phyloP scores from a whole-genome alignment of 2,329 filamentous ascomycete species.

The Penicillium concentricum region DNA sequence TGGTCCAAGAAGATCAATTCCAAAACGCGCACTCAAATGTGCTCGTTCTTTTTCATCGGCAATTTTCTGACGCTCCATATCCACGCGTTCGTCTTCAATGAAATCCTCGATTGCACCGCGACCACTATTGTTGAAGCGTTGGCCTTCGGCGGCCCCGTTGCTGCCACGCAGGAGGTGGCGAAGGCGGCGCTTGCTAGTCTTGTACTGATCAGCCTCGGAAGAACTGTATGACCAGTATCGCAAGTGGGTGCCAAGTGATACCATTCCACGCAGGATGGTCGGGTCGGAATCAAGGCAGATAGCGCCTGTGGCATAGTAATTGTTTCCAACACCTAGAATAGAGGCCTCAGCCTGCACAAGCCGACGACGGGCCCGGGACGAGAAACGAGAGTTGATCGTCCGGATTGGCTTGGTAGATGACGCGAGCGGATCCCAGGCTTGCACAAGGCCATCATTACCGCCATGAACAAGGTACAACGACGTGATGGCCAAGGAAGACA shows the following conservation, averaged over 20 bases:
- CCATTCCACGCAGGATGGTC: slow-evolving; percentile 77
- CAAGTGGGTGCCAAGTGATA: slow-evolving; percentile 81
- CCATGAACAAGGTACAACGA: slow-evolving; percentile 88
- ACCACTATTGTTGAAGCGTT: slow-evolving; percentile 61
- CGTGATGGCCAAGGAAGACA: slow-evolving; percentile 78
- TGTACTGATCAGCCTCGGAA: slow-evolving; percentile 68
- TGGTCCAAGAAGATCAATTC: slow-evolving; percentile 67
- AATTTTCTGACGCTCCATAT: slow-evolving; percentile 72
- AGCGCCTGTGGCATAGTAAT: slow-evolving; percentile 77
- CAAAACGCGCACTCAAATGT: slow-evolving; percentile 75
- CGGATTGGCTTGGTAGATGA: slow-evolving; percentile 76
- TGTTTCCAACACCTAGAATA: slow-evolving; percentile 66
- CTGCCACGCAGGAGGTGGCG: slow-evolving; percentile 67
- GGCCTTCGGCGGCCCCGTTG: slow-evolving; percentile 53
- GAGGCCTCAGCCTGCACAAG: slow-evolving; percentile 66
- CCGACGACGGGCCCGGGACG: slow-evolving; percentile 76
- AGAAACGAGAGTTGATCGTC: slow-evolving; percentile 82
- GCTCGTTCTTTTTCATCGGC: slow-evolving; percentile 66
- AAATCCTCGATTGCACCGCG: slow-evolving; percentile 73
- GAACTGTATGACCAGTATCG: slow-evolving; percentile 95
- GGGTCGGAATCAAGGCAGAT: slow-evolving; percentile 86
- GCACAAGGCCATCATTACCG: slow-evolving; percentile 90
- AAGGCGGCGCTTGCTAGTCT: slow-evolving; percentile 73
- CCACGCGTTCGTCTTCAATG: slow-evolving; percentile 80
- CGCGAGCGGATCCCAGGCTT: slow-evolving; percentile 93